Base-by-base conservation (phyloP, 2,329 filamentous ascomycete species). In the Colletotrichum karsti region DNA sequence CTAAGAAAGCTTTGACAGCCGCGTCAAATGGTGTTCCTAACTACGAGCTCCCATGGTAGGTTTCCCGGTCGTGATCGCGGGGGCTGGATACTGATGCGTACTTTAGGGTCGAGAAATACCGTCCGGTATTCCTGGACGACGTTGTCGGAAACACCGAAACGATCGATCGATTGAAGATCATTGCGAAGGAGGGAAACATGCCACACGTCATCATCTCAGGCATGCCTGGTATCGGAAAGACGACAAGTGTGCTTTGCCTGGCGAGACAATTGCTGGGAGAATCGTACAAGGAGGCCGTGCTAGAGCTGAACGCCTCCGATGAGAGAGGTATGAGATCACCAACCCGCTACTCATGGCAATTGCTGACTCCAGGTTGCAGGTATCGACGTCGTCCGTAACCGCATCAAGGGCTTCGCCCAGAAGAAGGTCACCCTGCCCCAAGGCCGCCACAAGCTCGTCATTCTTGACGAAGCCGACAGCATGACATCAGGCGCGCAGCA, bases 151-250 rank as follows among this genome's bases (percentile, higher is more conserved):
- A 99, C 81, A 97, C 93, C 20, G 96, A 99, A 79, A 99, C 96
- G 1, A 94, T 99, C 74, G 95, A 98, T 80, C 92, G 96, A 62
- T 85, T 99, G 74, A 98, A 98, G 79, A 98, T 99, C 76, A 98
- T 99, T 74, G 95, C 96, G 51, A 96, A 95, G 80, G 96, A 98
- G 83, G 96, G 96, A 74, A 99, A 99, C 82, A 98, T 99, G 95
- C 96, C 96, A 3, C 96, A 99, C 82, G 90, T 99, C 76, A 98
- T 99, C 81, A 98, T 99, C 76, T 97, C 94, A n/a, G 96, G 96
- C 68, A 98, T 97, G 94, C 96, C 96, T 20, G 96, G 96, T 77
- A 99, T 98, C 76, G 96, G 96, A 80, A 99, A 99, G 85, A 99
- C 96, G 4, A 98, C 96, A 1, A 97, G 94, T 63, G 91, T 99